Base-by-base conservation (phyloP, 225 moss, liverwort and hornwort species). In the Polytrichum formosum region DNA sequence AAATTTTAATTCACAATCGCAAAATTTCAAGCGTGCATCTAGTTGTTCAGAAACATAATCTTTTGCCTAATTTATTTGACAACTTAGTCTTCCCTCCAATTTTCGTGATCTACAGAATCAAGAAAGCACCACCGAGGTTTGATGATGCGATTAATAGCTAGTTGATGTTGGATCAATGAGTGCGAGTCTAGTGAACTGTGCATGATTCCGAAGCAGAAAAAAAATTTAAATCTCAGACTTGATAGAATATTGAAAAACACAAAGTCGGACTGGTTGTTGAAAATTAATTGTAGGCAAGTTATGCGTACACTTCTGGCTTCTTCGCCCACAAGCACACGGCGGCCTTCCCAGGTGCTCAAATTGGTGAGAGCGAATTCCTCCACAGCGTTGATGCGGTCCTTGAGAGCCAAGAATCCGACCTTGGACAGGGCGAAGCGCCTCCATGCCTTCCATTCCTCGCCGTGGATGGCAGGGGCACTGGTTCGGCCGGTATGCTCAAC, bases 381-480 rank as follows among this genome's bases (percentile, higher is more conserved):
- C 9, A 79, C 79, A 21, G 79, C 61, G 18, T n/a, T 60, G 64
- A 83, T 76, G 76, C 76, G 67, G 55, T 79, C 79, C 76, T 79
- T 83, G 64, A 79, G 76, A 23, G 83, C 75, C 2, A 55, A 10
- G 28, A 76, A 76, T 2, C 76, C 83, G 0, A 79, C 67, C 70
- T 83, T 83, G 10, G 83, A 83, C 4, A 76, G 54, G 4, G 79
- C 79, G 6, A 83, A 83, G 53, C 76, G 76, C 9, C 79, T 65
- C 79, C 76, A 83, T 18, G 73, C 59, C 71, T 79, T 79, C 83
- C 73, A 76, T 37, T 70, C 73, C 73, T 79, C 70, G 4, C 73
- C 79, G 25, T 67, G 64, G 73, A 83, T 73, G 4, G 79, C 79
- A 16, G 79, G 73, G n/a, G 79, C 83, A 26, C 70, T 83, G 0